A percentile compares a stretch with the other conserved stretches of the same genome.
Conservation (phyloP, 1,284 basidiomycete genomes). For the Gomphus bonarii region DNA sequence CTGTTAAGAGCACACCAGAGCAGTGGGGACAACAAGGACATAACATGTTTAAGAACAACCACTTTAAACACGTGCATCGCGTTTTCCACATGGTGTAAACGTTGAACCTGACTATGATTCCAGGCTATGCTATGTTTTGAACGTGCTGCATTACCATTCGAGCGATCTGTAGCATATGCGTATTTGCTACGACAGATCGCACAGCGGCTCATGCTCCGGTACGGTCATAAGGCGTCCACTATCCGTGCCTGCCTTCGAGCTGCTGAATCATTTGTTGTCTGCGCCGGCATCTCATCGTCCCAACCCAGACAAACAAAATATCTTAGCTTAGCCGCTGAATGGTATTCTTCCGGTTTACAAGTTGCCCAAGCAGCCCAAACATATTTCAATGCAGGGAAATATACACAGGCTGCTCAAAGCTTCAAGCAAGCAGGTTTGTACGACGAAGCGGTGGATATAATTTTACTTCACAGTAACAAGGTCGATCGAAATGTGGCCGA, state of each 20-base stretch:
- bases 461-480: constrained; percentile 23
- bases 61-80: constrained; percentile 26
- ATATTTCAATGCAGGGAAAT: constrained; percentile 35
- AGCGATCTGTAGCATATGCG: constrained; percentile 36
- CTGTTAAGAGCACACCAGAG: constrained; percentile 33
- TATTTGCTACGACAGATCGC: constrained; percentile 35
- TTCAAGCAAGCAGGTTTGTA: constrained; percentile 42
- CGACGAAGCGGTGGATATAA: constrained; percentile 40
- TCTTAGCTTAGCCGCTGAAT: constrained; percentile 34
- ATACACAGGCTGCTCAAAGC: constrained; percentile 31
- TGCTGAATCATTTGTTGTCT: constrained; percentile 37
- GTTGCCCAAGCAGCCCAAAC: constrained; percentile 33
- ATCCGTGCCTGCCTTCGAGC: constrained; percentile 31
- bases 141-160: constrained; percentile 34
- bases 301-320: constrained; percentile 14
- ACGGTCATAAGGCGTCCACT: constrained; percentile 14
- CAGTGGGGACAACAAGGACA: constrained; percentile 48
- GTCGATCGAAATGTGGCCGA: constrained; percentile 28
- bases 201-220: constrained; percentile 18
- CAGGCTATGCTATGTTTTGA: constrained; percentile 56
- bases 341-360: constrained; percentile 34
- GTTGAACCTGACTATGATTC: neutral
- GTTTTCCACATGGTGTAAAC: neutral
- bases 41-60: constrained; percentile 41
- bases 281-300: constrained; percentile 33